A percentile compares a stretch with the other conserved stretches of the same genome.
Conservation (phyloP, 2,329 filamentous ascomycete species). For the Xylariaceae sp. region DNA sequence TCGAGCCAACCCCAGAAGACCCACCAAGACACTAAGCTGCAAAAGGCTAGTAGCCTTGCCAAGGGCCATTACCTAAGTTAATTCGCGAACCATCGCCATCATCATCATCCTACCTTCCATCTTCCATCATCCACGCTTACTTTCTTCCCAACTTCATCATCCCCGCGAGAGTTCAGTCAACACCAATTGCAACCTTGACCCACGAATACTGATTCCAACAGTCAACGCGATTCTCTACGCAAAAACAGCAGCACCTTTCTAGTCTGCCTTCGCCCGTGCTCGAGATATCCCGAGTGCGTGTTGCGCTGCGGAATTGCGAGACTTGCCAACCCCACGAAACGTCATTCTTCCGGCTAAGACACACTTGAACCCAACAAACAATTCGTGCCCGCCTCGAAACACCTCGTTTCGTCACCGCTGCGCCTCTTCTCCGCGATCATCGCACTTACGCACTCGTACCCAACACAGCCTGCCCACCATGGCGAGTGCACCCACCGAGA, state of each 20-base stretch:
- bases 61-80: conserved; percentile 7
- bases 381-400: background rate
- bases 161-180: background rate
- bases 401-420: background rate
- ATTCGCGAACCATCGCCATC: conserved; percentile 12
- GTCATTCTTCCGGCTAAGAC: background rate
- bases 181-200: background rate
- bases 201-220: background rate
- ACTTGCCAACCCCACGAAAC: conserved; percentile 5
- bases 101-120: conserved; percentile 7
- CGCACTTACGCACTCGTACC: background rate
- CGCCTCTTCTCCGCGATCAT: background rate
- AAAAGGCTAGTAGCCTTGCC: background rate
- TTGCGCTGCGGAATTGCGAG: conserved; percentile 1
- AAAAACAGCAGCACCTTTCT: background rate
- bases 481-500: conserved; percentile 29
- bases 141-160: background rate
- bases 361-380: background rate
- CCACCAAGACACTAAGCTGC: background rate
- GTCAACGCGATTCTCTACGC: background rate
- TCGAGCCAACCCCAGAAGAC: background rate
- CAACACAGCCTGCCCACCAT: conserved; percentile 16
- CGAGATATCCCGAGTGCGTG: background rate
- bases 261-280: background rate
- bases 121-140: conserved; percentile 8